Evolutionary conservation across 164 flowering plant species (phyloP), one percentile per base, ranked within the genome.

Genomic region (Aristolochia californica): DNA sequence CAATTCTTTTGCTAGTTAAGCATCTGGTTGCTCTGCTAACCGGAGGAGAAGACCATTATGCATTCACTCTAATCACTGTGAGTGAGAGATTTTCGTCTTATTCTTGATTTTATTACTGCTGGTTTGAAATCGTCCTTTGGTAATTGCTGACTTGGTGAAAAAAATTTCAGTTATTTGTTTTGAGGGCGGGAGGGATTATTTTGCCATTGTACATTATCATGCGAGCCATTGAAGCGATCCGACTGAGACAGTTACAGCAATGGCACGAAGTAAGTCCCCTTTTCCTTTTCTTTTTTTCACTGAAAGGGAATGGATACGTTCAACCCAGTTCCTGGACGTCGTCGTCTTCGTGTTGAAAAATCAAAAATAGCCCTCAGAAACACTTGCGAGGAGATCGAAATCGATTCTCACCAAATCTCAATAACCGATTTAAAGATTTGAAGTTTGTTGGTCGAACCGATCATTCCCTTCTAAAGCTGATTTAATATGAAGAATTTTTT

Each of bases 41-140:
- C 15, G 76, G 74, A 21, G 81, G 57, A 62, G 59, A 66, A 12
- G 83, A 73, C 45, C 71, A 72, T 23, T 88, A 81, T 65, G 88
- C 84, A 5, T 88, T 88, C 49, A 62, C 88, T 45, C 70, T 88
- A 43, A 40, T 77, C 11, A 83, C 90, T 1, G 96, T 85, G 67
- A 77, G 83, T 65, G 56, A 53, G 23, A 50, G 8, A 27, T 21
- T 26, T 14, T 45, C 2, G 57, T 43, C 27, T 28, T 20, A 21
- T 15, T 13, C 25, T 15, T 23, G 18, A 26, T n/a, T 44, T 2
- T 51, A n/a, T n/a, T n/a, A n/a, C n/a, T n/a, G n/a, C n/a, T n/a
- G n/a, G n/a, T 51, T 5, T 51, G 2, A 7, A 18, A 5, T 51
- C 25, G 13, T 2, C 4, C 11, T 34, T 34, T 34, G 10, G n/a